Base-by-base conservation (phyloP, 495 filamentous ascomycete species). In the Penicillium soppii region DNA sequence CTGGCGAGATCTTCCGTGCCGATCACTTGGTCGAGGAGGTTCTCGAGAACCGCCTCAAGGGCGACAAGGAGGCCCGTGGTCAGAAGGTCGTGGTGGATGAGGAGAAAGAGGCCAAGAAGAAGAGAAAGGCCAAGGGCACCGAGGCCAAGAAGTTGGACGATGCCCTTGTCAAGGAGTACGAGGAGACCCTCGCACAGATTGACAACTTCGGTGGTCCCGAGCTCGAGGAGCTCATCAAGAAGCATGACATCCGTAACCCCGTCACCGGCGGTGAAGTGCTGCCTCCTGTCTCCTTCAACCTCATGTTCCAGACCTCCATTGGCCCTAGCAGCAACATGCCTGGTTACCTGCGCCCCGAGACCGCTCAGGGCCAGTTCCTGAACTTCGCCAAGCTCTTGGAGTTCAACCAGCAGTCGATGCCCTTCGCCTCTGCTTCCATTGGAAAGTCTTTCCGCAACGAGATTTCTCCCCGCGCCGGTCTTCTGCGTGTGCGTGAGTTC, bases 11-110 rank as follows among this genome's bases (percentile, higher is more conserved):
- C 51, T 85, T 97, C 68, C 83, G 94, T 52, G 91, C 94, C 23
- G 94, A 98, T 66, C 94, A 98, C 72, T 78, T 97, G 56, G 90
- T 98, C 29, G 90, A 97, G 74, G 91, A 95, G 60, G 83, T 96
- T 22, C 80, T 98, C 19, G 91, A 96, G 74, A 68, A 78, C 25
- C 79, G 94, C 20, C 70, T 98, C 41, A 91, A 89, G 72, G 86
- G 85, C 40, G 83, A 91, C 71, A 87, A 89, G 71, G 80, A 87
- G 62, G 87, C 88, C 17, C 85, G 87, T 46, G 86, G 86, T 48
- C 74, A 88, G 60, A 85, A 83, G 68, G 74, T 88, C 2, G 82
- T 77, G 53, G 81, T 83, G 47, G 88, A 91, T 53, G 78, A 76
- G 52, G 74, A 73, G 61, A 83, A 84, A 68, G 78, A 83, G 49